Conservation (phyloP, 176 grass and related monocot genomes). For the Panicum miliaceum region DNA sequence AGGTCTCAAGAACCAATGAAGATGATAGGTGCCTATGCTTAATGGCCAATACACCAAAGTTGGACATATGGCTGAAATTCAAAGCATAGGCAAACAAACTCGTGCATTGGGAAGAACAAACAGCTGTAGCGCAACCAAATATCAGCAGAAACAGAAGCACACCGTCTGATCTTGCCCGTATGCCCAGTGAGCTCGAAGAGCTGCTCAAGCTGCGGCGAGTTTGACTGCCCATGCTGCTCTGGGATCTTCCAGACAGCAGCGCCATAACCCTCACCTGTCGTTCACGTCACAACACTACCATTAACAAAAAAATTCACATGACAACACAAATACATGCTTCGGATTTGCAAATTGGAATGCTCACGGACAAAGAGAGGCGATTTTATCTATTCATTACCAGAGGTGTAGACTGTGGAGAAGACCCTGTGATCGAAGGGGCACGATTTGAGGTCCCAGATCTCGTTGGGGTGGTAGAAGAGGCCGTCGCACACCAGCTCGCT, state of each 20-base stretch:
- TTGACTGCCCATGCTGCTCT: conserved; percentile 70
- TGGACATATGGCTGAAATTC: not conserved
- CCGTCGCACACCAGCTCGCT: conserved; percentile 89
- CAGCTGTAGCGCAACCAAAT: not conserved
- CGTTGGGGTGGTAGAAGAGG: conserved; percentile 95
- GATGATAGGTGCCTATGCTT: too few relatives aligned
- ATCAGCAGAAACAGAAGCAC: conserved; percentile 39
- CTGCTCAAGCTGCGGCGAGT: conserved; percentile 82
- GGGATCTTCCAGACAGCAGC: conserved; percentile 86
- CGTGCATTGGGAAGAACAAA: conserved; percentile 1
- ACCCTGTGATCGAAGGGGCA: conserved; percentile 89
- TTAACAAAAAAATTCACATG: conserved; percentile 4
- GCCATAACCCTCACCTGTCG: conserved; percentile 84
- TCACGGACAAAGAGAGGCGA: not conserved
- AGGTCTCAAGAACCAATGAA: conserved; percentile 22
- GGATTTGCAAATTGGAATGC: conserved; percentile 17
- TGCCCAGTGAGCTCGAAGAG: conserved; percentile 65
- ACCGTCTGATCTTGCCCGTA: conserved; percentile 78
- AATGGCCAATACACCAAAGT: too few relatives aligned
- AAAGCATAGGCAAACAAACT: not conserved
- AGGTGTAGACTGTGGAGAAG: conserved; percentile 93
- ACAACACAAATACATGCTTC: not conserved
- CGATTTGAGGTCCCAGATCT: conserved; percentile 99
- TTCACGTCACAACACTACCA: not conserved
- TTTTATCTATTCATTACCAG: conserved; percentile 58